Evolutionary conservation across 805 yeast species (phyloP).

Genomic region (Wickerhamomyces chambardii): DNA sequence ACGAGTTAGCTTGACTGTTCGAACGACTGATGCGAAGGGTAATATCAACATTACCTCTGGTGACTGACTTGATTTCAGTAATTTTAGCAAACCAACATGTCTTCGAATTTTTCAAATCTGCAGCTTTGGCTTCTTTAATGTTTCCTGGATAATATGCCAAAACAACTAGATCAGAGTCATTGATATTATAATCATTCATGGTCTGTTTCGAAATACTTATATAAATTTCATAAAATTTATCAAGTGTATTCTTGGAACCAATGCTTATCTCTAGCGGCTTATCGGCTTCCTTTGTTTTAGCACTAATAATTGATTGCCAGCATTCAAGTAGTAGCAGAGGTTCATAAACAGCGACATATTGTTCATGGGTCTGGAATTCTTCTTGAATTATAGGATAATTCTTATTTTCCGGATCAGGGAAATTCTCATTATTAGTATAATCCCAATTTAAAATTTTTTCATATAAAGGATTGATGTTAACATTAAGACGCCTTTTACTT

Average conservation of each 20-base stretch:
- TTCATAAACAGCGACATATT: slow-evolving; percentile 61
- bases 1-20: slow-evolving; percentile 33
- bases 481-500: slow-evolving; percentile 73
- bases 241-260: slow-evolving; percentile 78
- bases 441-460: slow-evolving; percentile 68
- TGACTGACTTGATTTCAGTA: slow-evolving; percentile 57
- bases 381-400: slow-evolving; percentile 35
- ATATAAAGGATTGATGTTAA: slow-evolving; percentile 72
- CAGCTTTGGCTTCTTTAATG: slow-evolving; percentile 20
- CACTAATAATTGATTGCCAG: slow-evolving; percentile 82
- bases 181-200: slow-evolving; percentile 41
- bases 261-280: slow-evolving; percentile 57
- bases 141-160: slow-evolving; percentile 33
- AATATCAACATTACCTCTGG: slow-evolving; percentile 62
- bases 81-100: slow-evolving; percentile 77
- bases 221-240: slow-evolving; percentile 81
- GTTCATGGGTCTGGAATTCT: slow-evolving; percentile 45
- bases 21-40: slow-evolving; percentile 55
- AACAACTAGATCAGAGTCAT: slow-evolving; percentile 72
- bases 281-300: slow-evolving; percentile 48
- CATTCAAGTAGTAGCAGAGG: slow-evolving; percentile 84
- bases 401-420: slow-evolving; percentile 43
- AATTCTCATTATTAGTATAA: slow-evolving; percentile 44
- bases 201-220: slow-evolving; percentile 53
- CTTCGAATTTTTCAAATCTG: slow-evolving; percentile 21